Evolutionary conservation across 495 filamentous ascomycete genomes (phyloP).

Genomic region (Hypoxylon crocopeplum): DNA sequence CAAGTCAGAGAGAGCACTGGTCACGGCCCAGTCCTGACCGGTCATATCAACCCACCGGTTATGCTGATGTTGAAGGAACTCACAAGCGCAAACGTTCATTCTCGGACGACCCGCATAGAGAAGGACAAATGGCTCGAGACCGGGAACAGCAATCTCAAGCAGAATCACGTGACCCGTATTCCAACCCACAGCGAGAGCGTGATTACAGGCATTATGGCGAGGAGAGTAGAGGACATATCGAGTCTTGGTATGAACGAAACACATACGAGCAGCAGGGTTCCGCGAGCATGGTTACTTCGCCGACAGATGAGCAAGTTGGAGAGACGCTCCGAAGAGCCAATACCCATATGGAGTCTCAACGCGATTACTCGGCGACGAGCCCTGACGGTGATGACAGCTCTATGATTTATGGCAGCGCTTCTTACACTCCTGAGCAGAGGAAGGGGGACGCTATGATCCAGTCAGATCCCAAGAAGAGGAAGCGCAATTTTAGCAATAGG

Average conservation of each 20-base stretch:
- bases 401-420: constrained; percentile 45
- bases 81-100: constrained; percentile 63
- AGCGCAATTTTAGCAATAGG: constrained; percentile 91
- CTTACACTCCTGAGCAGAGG: constrained; percentile 55
- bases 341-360: constrained; percentile 46
- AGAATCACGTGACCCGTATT: constrained; percentile 53
- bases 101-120: constrained; percentile 50
- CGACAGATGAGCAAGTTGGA: constrained; percentile 54
- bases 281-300: constrained; percentile 47
- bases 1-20: constrained; percentile 44
- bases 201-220: constrained; percentile 50
- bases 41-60: constrained; percentile 44
- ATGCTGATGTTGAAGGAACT: constrained; percentile 48
- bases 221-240: constrained; percentile 49
- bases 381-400: constrained; percentile 57
- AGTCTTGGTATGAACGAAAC: constrained; percentile 55
- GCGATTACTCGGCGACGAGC: constrained; percentile 54
- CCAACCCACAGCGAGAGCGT: constrained; percentile 46
- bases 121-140: constrained; percentile 33
- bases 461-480: constrained; percentile 78
- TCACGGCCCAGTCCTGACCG: constrained; percentile 45
- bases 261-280: constrained; percentile 53
- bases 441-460: constrained; percentile 59
- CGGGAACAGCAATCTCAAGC: constrained; percentile 41
- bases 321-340: constrained; percentile 49